A percentile compares a stretch with the other conserved stretches of the same genome.
These are phyloP conservation scores for Leishmania martiniquensis DNA, from an alignment of 208 protist species.

Conservation along the genomic window DNA sequence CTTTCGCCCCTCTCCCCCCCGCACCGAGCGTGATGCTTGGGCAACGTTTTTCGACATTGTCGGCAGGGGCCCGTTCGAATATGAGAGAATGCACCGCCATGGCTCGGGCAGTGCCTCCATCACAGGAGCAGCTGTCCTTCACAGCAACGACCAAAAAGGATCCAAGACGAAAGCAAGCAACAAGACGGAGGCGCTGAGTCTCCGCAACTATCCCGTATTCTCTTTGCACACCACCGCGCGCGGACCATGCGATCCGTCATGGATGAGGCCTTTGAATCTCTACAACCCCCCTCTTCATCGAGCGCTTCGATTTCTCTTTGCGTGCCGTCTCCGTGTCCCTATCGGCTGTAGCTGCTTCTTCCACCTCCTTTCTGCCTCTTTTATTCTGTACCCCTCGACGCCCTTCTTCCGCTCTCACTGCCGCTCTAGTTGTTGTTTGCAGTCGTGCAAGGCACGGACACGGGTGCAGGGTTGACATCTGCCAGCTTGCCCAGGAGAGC, in stretches of 20 bases:
- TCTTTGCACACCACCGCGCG: background rate
- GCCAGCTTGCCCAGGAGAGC: conserved; percentile 3
- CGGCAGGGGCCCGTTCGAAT: background rate
- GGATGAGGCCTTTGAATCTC: background rate
- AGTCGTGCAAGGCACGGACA: background rate
- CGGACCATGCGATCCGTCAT: background rate
- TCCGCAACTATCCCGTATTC: background rate
- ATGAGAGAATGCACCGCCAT: background rate
- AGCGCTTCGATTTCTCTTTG: background rate
- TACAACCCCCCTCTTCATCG: background rate
- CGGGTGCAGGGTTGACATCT: conserved; percentile 1
- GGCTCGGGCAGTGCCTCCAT: background rate
- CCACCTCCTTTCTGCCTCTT: background rate
- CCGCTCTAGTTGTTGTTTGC: background rate
- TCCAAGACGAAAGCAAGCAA: background rate
- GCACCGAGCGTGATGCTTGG: background rate
- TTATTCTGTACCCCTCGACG: background rate
- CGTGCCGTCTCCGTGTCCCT: background rate
- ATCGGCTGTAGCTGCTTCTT: background rate
- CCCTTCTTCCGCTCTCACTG: background rate
- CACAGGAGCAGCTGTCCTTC: background rate
- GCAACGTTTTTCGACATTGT: background rate
- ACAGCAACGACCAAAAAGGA: background rate
- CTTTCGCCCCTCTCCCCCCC: background rate
- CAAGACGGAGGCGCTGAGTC: background rate